Evolutionary conservation across 2,329 filamentous ascomycete species (phyloP).

Genomic region (Cordyceps militaris): DNA sequence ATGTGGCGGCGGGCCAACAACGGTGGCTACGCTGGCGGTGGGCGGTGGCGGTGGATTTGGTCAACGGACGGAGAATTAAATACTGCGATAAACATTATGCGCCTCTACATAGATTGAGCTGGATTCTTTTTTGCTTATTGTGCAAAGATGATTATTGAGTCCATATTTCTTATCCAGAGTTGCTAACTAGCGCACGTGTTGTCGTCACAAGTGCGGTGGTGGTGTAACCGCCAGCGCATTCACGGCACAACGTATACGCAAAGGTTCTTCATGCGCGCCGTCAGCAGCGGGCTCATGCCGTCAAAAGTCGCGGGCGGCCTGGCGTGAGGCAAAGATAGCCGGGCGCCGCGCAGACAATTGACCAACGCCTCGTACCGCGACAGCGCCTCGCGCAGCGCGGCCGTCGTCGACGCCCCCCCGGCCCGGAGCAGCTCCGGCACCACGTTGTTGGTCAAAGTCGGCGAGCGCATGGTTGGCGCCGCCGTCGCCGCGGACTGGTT

Average conservation of each 20-base stretch:
- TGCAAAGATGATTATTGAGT: too few relatives aligned
- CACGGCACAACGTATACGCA: too few relatives aligned
- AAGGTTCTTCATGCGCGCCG: conserved; percentile 30
- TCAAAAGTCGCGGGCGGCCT: conserved; percentile 46
- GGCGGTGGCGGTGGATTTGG: too few relatives aligned
- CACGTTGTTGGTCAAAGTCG: conserved; percentile 36
- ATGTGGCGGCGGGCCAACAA: neutral
- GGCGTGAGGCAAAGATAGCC: conserved; percentile 43
- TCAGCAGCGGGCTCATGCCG: conserved; percentile 34
- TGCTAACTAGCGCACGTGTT: too few relatives aligned
- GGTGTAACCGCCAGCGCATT: too few relatives aligned
- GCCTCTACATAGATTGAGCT: too few relatives aligned
- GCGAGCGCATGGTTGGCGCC: conserved; percentile 50
- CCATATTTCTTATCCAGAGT: too few relatives aligned
- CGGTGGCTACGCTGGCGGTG: neutral
- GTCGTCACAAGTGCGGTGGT: too few relatives aligned
- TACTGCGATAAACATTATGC: too few relatives aligned
- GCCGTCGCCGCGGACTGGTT: conserved; percentile 47
- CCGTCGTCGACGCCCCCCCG: neutral
- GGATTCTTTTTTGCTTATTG: too few relatives aligned
- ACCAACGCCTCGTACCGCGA: conserved; percentile 39
- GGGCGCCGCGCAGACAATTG: conserved; percentile 33
- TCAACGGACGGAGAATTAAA: too few relatives aligned
- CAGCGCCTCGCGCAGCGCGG: conserved; percentile 23
- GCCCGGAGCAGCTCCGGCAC: conserved; percentile 14